Evolutionary conservation across 2,329 filamentous ascomycete genomes (phyloP), one percentile per base, ranked within the genome.

Genomic region (Zelopaecilomyces penicillatus): DNA sequence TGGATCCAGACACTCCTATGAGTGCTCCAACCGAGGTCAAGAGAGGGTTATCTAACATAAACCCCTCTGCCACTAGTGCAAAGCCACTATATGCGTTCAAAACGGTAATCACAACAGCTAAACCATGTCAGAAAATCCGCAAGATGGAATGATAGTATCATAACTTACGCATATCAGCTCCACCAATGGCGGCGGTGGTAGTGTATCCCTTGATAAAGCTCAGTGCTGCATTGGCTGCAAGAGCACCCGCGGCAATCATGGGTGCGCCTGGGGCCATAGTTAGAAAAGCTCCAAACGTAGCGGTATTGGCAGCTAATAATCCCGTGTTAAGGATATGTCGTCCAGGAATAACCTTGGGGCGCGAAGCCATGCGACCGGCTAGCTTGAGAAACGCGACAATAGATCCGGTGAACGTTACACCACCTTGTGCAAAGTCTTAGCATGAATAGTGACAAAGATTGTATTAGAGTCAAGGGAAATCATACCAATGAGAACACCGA

Each of bases 51-150:
- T 93, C 82, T 10, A 95, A 72, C 89, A 95, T 95, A 61, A 95
- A 83, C 0, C 89, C 89, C 64, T 95, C 88, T 0, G 89, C 88
- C 0, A 95, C 87, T 3, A 95, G 74, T 0, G 89, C 89, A 46
- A 95, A 95, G 9, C 89, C 89, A 39, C 86, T 91, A 61, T 95
- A 95, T 0, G 88, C 88, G 54, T 95, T 95, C 19, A 95, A 67
- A 1, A 95, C 88, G 0, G 87, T 94, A 51, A 94, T 94, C 30
- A 93, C 87, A 5, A 94, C 87, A 10, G 84, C 71, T 75, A 51
- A 19, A 12, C 19, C 10, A 9, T 26, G 41, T 54, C 26, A 59
- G 53, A 34, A 45, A 36, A 26, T 5, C 4, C 9, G 8, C 26
- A 4, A 32, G 9, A 3, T 43, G 7, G 6, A 7, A 3, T 4